phyloP scores from a whole-genome alignment of 2,329 filamentous ascomycete species.

The Fusarium sp. region DNA sequence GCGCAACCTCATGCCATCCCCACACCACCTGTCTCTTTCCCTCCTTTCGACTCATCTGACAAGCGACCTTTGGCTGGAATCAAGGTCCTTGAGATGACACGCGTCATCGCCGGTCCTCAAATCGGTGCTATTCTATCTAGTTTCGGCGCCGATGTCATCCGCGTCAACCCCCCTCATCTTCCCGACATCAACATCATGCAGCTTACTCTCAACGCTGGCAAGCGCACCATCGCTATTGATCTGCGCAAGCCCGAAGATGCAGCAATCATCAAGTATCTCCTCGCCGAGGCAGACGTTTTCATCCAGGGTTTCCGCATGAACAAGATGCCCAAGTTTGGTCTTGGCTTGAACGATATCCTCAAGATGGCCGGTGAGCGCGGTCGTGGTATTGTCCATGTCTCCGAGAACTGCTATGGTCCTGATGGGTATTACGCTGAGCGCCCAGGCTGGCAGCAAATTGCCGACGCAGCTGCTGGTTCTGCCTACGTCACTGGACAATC shows the following conservation, averaged over 20 bases:
- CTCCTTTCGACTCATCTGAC: neutral
- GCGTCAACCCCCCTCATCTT: constrained; percentile 18
- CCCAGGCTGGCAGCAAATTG: constrained; percentile 77
- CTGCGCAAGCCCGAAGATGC: constrained; percentile 15
- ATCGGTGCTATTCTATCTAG: constrained; percentile 20
- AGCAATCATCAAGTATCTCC: constrained; percentile 13
- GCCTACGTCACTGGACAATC: constrained; percentile 22
- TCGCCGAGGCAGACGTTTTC: constrained; percentile 18
- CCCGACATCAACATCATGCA: constrained; percentile 28
- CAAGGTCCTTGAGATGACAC: constrained; percentile 29
- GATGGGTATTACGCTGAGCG: constrained; percentile 68
- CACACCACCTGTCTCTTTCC: constrained; percentile 7
- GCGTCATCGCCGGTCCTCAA: constrained; percentile 25
- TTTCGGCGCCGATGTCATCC: constrained; percentile 21
- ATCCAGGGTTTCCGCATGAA: constrained; percentile 30
- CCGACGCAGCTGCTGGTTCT: constrained; percentile 57
- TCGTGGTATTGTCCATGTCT: constrained; percentile 73
- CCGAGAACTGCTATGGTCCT: constrained; percentile 75
- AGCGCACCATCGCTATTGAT: constrained; percentile 28
- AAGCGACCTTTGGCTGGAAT: constrained; percentile 8
- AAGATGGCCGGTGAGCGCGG: constrained; percentile 56
- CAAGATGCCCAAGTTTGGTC: constrained; percentile 30
- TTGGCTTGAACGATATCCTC: constrained; percentile 20
- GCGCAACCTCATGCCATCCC: constrained; percentile 16
- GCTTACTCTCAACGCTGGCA: constrained; percentile 23